Base-by-base conservation (phyloP, 768 basidiomycete genomes). In the Trametes sanguinea region DNA sequence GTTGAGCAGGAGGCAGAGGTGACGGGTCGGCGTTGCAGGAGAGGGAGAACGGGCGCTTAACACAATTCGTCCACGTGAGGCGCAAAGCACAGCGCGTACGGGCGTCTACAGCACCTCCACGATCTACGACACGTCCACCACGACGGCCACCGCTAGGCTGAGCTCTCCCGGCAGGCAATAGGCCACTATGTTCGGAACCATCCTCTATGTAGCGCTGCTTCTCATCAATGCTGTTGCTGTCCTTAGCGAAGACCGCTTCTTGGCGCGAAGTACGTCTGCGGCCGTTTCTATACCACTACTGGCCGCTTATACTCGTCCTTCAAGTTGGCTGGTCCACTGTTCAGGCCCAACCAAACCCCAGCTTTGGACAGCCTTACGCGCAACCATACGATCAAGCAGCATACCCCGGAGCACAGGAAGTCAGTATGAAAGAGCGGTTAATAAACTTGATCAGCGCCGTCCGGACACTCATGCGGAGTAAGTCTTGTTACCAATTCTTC, bases 401-500 rank as follows among this genome's bases (percentile, higher is more conserved):
- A 39, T 86, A 84, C 67, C 81, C 83, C 35, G 76, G 73, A 39
- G 77, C 70, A 58, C 81, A 80, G 60, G 78, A 94, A 27, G 78
- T 85, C 48, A 82, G 90, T 17, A 76, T 98, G 64, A 98, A 98
- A 78, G 84, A 85, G 64, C 85, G 92, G 69, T 74, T 98, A 62
- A 86, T 98, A 73, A 92, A 92, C 78, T 85, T 99, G 69, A 97
- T 98, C 65, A 86, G 90, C 68, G 96, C 96, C 40, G 94, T 98
- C 62, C 83, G 96, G 76, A 98, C 96, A 48, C 81, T 99, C 69
- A 93, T 98, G 92, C 86, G 96, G 75, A 94, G 96, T 99, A 74
- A 80, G 95, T 86, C 39, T 54, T 39, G 30, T 57, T 42, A 46
- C 53, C 14, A 30, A 27, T 17, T 47, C 47, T 57, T 54, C 11